A percentile compares a stretch with the other conserved stretches of the same genome.
Conservation (phyloP, 495 filamentous ascomycete species). For the Penicillium soppii region DNA sequence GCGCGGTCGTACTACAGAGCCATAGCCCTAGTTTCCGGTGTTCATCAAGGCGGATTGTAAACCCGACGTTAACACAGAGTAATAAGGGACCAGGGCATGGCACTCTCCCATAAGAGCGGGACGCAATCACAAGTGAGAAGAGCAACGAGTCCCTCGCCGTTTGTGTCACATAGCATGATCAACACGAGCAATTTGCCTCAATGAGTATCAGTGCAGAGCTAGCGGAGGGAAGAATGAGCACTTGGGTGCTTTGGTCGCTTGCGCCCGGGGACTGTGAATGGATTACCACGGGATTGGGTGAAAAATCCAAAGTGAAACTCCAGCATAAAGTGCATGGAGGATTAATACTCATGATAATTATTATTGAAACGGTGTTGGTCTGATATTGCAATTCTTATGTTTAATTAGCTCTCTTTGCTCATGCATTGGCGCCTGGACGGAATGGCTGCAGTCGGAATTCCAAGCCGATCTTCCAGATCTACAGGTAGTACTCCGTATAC, state of each 20-base stretch:
- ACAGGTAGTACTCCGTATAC: too few relatives aligned
- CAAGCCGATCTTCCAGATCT: constrained; percentile 2
- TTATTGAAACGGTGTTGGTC: neutral
- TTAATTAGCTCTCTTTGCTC: neutral
- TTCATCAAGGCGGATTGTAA: constrained; percentile 5
- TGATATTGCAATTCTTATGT: neutral
- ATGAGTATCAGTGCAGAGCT: constrained; percentile 9
- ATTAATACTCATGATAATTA: neutral
- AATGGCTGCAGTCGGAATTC: constrained; percentile 9
- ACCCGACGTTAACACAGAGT: constrained; percentile 23
- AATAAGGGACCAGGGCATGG: constrained; percentile 11
- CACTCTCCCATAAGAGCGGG: constrained; percentile 5
- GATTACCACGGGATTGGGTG: neutral
- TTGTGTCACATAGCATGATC: constrained; percentile 18
- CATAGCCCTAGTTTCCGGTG: neutral
- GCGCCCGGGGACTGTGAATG: neutral
- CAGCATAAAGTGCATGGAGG: neutral
- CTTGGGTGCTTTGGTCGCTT: neutral
- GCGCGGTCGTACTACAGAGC: too few relatives aligned
- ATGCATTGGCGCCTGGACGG: neutral
- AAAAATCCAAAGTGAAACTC: neutral
- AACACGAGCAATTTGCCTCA: constrained; percentile 1
- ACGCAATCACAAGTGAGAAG: neutral
- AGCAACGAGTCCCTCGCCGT: constrained; percentile 6
- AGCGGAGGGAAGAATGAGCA: neutral